Evolutionary conservation across 331 rosid species (phyloP).

Genomic region (Rhamnella rubrinervis): DNA sequence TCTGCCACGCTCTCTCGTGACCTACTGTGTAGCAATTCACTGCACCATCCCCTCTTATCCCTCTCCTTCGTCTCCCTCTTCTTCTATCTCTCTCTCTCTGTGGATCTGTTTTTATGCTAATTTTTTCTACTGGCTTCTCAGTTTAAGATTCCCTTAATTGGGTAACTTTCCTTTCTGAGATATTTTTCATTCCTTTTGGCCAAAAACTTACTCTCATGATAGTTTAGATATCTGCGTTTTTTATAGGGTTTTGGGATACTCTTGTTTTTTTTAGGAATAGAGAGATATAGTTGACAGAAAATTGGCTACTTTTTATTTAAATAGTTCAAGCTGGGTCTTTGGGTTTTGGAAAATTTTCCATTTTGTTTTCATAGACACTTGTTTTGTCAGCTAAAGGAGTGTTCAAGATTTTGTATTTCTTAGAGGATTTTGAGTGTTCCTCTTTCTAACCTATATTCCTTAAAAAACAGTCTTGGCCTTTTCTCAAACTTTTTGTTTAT

Average conservation of each 20-base stretch:
- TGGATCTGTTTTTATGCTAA: constrained; percentile 3
- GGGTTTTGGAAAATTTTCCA: constrained; percentile 26
- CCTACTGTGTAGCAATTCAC: constrained; percentile 18
- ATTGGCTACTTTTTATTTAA: not conserved
- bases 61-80: not conserved
- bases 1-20: constrained; percentile 50
- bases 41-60: not conserved
- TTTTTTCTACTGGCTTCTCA: constrained; percentile 1
- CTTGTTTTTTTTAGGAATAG: not conserved
- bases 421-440: constrained; percentile 15
- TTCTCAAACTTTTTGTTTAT: constrained; percentile 16
- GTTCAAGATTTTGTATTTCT: not conserved
- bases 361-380: constrained; percentile 28
- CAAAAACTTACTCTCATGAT: constrained; percentile 11
- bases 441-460: constrained; percentile 3
- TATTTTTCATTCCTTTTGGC: constrained; percentile 1
- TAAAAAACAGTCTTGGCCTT: constrained; percentile 36
- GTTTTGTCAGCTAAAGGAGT: not conserved
- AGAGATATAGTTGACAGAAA: not conserved
- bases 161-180: constrained; percentile 28
- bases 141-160: constrained; percentile 4
- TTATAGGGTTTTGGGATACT: constrained; percentile 25
- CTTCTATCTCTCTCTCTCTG: constrained; percentile 7
- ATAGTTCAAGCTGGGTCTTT: not conserved
- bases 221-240: constrained; percentile 13